Evolutionary conservation across 495 filamentous ascomycete species (phyloP), one percentile per base, ranked within the genome.

Genomic region (Xylaria curta): DNA sequence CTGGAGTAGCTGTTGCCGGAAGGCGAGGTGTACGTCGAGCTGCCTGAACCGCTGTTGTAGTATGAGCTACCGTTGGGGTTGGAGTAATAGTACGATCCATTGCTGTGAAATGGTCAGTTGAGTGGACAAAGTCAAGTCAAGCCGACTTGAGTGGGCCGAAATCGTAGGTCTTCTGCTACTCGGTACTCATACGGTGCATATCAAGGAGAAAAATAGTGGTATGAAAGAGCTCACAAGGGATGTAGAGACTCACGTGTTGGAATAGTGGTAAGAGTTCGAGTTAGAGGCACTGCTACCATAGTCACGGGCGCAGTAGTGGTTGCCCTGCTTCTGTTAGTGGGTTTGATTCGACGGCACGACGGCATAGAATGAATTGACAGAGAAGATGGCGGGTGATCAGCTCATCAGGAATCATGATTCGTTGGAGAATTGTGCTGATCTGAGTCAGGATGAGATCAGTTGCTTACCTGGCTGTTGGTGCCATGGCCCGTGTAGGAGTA

Each of bases 1-100:
- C 76, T 73, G 0, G 78, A 78, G 26, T 54, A 64, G 4, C 28
- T 68, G 19, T 36, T 7, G 21, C 84, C 83, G 36, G 78, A 80
- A 0, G 84, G 72, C 1, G 83, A 62, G 3, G 82, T 85, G 74
- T 86, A 86, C 13, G 75, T 82, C 17, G 82, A 83, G 51, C 77
- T 68, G 4, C 84, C 84, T 31, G 73, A 65, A 71, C 84, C 82
- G 63, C 83, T 76, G 76, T 85, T 83, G 79, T 83, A 78, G 78
- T 85, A 86, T 28, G 79, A 82, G 73, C 80, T 82, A 4, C 83
- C 82, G 66, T 89, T 81, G 53, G 87, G 78, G 78, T 89, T 90
- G 66, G 82, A 87, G 78, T 89, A 89, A 75, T 89, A 87, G 82
- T 89, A 90, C n/a, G 82, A 86, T 9, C 87, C 85, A 68, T 89